Base-by-base conservation (phyloP, 2,329 filamentous ascomycete genomes). In the Aureobasidium sp. region DNA sequence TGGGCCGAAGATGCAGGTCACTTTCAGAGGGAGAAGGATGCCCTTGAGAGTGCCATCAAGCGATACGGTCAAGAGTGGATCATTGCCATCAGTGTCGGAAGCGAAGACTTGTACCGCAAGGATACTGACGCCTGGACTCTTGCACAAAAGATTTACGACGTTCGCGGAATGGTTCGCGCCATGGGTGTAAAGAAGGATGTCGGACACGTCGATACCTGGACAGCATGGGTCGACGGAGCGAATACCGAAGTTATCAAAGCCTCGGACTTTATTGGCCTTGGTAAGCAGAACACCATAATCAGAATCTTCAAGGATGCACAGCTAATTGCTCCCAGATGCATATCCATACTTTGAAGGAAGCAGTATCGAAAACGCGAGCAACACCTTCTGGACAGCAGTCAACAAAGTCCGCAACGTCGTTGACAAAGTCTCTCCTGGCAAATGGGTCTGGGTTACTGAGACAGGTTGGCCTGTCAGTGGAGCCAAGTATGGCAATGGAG, bases 191-290 rank as follows among this genome's bases (percentile, higher is more conserved):
- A 72, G 66, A 72, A 71, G 45, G 70, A 79, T 45, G 70, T 84
- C 57, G 81, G 82, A 22, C 83, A 86, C 66, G 83, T 85, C 59
- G 83, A 86, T 68, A 86, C 83, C 49, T 85, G 81, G 78, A 81
- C 81, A 1, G 49, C 49, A 1, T 53, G 49, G 79, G 73, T 77
- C 41, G 79, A 85, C 68, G 57, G 66, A 55, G 75, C 74, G 63
- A 85, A 84, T 72, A 74, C 74, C 61, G 68, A 70, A 52, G 81
- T 86, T 55, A 75, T 85, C 58, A 72, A 78, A 55, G 81, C 79
- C 52, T 73, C 79, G 56, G 83, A 86, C 71, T 85, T 79, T 67
- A 65, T 85, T 54, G 81, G 82, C 16, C 25, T 53, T 25, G 45
- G 45, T 50, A 14, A 39, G 45, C 39, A 1, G 5, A 30, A 5